phyloP scores from a whole-genome alignment of 257 asterid species.

The Cruciata laevipes region DNA sequence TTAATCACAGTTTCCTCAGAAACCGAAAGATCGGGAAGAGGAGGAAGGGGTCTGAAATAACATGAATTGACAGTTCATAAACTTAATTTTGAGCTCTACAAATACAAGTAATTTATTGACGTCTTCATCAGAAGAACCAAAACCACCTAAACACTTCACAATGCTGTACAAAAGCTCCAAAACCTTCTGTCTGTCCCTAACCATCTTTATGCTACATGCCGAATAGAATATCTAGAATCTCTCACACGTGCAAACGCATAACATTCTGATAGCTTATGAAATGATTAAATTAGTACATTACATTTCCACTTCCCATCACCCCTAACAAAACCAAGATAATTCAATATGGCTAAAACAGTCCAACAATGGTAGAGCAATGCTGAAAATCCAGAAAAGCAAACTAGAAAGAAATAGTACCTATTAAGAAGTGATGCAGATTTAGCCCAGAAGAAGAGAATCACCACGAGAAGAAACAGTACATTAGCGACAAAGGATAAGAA shows the following conservation, averaged over 20 bases:
- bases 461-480: constrained; percentile 64
- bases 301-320: neutral
- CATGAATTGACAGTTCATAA: constrained; percentile 11
- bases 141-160: neutral
- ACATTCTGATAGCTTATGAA: neutral
- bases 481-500: constrained; percentile 61
- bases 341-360: neutral
- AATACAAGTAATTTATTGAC: neutral
- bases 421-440: constrained; percentile 89
- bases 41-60: constrained; percentile 81
- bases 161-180: neutral
- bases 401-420: constrained; percentile 40
- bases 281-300: neutral
- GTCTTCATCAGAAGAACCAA: neutral
- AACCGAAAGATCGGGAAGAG: constrained; percentile 77
- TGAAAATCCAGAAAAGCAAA: neutral
- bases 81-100: neutral
- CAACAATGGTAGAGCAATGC: neutral
- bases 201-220: neutral
- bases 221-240: neutral
- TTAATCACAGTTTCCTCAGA: constrained; percentile 57
- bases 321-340: neutral
- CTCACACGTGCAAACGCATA: neutral
- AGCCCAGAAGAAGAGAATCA: constrained; percentile 87
- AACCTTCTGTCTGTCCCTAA: neutral